A percentile compares a stretch with the other conserved stretches of the same genome.
These are phyloP conservation scores for Adenanthera pavonina DNA, from an alignment of 306 rosid genomes.

Conservation along the genomic window DNA sequence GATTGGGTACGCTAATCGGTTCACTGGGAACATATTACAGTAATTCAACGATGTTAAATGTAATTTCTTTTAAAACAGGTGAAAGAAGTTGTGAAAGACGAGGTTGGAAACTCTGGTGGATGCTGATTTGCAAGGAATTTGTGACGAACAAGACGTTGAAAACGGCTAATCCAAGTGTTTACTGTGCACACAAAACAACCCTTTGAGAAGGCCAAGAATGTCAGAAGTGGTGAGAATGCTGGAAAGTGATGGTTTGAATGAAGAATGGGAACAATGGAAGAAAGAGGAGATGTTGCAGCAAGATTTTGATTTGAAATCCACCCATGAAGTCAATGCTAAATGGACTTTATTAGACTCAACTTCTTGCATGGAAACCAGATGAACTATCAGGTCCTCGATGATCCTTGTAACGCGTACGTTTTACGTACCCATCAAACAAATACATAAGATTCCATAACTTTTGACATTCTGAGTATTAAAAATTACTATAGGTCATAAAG, in stretches of 20 bases:
- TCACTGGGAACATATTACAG: not conserved
- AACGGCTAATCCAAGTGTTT: not conserved
- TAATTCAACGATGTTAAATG: too few relatives aligned
- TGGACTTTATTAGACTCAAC: slow-evolving; percentile 81
- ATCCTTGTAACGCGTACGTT: too few relatives aligned
- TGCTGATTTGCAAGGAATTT: not conserved
- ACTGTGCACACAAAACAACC: not conserved
- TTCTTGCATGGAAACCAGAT: too few relatives aligned
- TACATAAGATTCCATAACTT: too few relatives aligned
- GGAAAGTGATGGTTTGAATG: not conserved
- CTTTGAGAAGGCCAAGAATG: slow-evolving; percentile 2
- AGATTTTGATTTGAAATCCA: slow-evolving; percentile 44
- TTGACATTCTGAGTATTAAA: not conserved
- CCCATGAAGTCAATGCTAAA: slow-evolving; percentile 38
- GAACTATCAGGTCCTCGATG: too few relatives aligned
- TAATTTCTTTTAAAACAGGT: too few relatives aligned
- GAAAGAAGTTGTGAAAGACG: not conserved
- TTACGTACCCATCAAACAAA: too few relatives aligned
- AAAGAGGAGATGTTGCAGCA: not conserved
- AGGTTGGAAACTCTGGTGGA: not conserved
- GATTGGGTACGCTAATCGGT: slow-evolving; percentile 7
- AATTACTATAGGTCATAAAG: not conserved
- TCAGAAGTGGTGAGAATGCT: not conserved
- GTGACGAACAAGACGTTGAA: not conserved
- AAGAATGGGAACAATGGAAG: not conserved